Evolutionary conservation across 768 basidiomycete genomes (phyloP), one percentile per base, ranked within the genome.

Genomic region (Mycena filopes): DNA sequence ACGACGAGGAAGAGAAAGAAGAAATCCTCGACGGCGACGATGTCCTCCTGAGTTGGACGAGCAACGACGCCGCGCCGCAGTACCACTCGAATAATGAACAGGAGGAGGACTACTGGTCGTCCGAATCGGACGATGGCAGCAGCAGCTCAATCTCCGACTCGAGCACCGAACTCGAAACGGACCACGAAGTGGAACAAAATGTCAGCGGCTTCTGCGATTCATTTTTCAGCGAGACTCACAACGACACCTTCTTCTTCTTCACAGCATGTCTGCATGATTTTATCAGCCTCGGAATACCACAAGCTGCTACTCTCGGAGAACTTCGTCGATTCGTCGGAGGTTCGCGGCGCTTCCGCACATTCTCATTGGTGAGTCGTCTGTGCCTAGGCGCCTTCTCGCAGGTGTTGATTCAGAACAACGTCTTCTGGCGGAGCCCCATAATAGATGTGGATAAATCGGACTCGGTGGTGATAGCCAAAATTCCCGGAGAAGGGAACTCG

Each of bases 101-200:
- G 25, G 49, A 58, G 25, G 47, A 63, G 8, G 47, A 63, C 33
- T 64, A 49, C 26, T 68, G 62, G 62, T 68, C 57, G n/a, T 56
- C 62, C 4, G 62, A 64, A 23, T 48, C 23, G 13, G 66, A 63
- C 46, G n/a, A 29, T 2, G 48, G 46, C 41, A 62, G 42, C 36
- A 46, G 36, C 18, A 45, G 31, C 29, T 59, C 57, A 25, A 56
- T 47, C 31, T 63, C 62, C 40, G 62, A 64, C n/a, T 65, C 59
- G 50, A 57, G 49, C 23, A 54, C 28, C 21, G 67, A 65, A 20
- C 55, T 41, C n/a, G 55, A 55, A 4, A 46, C 55, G n/a, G 50
- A 63, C 3, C 21, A 25, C 8, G 55, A 59, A 18, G 28, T 15
- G 10, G 53, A 67, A 36, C 20, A 45, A 18, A 41, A 43, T 2